Evolutionary conservation across 805 yeast genomes (phyloP).

Genomic region (Yamadazyma phyllophila): DNA sequence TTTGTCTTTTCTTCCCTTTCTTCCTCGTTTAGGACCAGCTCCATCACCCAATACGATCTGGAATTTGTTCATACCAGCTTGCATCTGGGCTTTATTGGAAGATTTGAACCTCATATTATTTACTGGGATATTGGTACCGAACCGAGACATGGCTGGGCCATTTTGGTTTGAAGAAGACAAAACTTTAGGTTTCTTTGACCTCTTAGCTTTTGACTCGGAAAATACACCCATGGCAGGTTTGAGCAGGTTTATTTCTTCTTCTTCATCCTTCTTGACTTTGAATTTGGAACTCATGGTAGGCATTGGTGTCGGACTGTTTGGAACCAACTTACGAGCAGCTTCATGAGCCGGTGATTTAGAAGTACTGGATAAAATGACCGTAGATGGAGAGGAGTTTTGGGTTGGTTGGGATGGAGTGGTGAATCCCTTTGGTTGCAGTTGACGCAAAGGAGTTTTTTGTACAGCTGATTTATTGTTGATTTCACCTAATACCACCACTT

Average conservation of each 20-base stretch:
- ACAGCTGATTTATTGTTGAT: conserved; percentile 18
- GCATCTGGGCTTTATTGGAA: conserved; percentile 27
- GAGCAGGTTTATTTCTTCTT: background rate
- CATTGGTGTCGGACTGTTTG: conserved; percentile 41
- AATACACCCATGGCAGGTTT: conserved; percentile 10
- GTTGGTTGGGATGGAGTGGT: conserved; percentile 36
- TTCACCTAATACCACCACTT: conserved; percentile 22
- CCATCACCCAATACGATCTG: conserved; percentile 48
- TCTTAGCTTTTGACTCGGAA: conserved; percentile 7
- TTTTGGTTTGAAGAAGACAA: background rate
- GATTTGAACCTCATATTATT: conserved; percentile 14
- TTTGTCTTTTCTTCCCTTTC: conserved; percentile 11
- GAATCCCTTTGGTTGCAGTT: conserved; percentile 12
- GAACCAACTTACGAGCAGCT: conserved; percentile 9
- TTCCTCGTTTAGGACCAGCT: conserved; percentile 15
- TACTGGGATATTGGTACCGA: conserved; percentile 9
- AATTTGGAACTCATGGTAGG: conserved; percentile 18
- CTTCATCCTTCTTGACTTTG: conserved; percentile 24
- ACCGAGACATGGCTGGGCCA: background rate
- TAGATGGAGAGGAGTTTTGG: conserved; percentile 39
- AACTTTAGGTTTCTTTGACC: background rate
- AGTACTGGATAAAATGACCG: conserved; percentile 39
- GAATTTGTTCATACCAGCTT: conserved; percentile 43
- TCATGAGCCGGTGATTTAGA: conserved; percentile 14
- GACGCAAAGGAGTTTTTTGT: conserved; percentile 7